These are phyloP conservation scores for Tulasnella sp. DNA, from an alignment of 768 basidiomycete genomes.

Conservation along the genomic window DNA sequence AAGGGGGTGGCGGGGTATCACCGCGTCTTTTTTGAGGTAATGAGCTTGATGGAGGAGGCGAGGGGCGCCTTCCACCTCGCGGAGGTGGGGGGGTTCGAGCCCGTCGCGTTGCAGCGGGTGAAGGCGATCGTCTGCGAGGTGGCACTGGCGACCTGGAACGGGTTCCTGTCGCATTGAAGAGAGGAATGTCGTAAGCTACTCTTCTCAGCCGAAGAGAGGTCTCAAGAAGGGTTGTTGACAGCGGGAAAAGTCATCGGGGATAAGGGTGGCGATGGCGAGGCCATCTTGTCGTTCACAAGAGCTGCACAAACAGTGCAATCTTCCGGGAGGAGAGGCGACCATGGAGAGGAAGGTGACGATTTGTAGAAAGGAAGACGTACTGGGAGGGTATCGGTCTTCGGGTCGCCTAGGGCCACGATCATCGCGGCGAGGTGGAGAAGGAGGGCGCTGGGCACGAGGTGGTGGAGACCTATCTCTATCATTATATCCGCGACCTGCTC, in stretches of 20 bases:
- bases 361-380: conserved; percentile 6
- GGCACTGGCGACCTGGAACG: conserved; percentile 14
- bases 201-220: not conserved
- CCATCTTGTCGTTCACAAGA: not conserved
- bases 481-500: not conserved
- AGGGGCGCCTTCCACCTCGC: conserved; percentile 11
- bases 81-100: not conserved
- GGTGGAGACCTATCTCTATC: not conserved
- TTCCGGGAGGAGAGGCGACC: not conserved
- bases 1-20: not conserved
- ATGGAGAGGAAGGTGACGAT: not conserved
- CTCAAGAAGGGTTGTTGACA: not conserved
- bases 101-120: not conserved
- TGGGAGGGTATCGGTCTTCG: conserved; percentile 4
- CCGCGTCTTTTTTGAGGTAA: conserved; percentile 29
- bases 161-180: conserved; percentile 12
- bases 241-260: not conserved
- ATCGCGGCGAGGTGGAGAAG: not conserved
- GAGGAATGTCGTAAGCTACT: conserved; percentile 10
- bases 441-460: not conserved
- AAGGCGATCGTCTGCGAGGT: conserved; percentile 5
- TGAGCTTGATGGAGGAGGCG: not conserved
- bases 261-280: not conserved
- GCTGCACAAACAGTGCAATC: not conserved
- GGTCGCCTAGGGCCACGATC: not conserved